A percentile compares a stretch with the other conserved stretches of the same genome.
Conservation (phyloP, 345 rosid species). For the Salix udensis region DNA sequence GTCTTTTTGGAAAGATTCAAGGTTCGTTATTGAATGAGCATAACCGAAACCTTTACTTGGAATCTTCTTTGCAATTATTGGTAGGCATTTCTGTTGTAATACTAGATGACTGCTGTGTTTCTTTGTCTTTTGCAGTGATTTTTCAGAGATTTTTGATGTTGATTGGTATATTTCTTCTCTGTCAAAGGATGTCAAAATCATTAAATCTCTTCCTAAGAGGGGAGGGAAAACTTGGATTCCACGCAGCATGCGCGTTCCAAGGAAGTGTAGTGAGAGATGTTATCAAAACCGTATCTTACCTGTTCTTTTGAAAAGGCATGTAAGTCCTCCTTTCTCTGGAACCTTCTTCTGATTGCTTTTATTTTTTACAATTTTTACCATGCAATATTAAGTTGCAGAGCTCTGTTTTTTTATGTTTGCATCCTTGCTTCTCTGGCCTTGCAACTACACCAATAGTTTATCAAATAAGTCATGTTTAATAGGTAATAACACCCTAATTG, state of each 20-base stretch:
- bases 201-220: slow-evolving; percentile 74
- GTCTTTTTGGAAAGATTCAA: slow-evolving; percentile 97
- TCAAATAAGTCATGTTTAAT: background rate
- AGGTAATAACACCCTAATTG: background rate
- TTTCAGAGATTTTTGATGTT: slow-evolving; percentile 78
- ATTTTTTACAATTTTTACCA: background rate
- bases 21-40: slow-evolving; percentile 42
- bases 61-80: background rate
- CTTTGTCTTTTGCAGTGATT: slow-evolving; percentile 52
- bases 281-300: slow-evolving; percentile 80
- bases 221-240: slow-evolving; percentile 57
- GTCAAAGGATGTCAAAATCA: slow-evolving; percentile 80
- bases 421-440: background rate
- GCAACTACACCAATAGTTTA: background rate
- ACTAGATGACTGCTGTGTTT: slow-evolving; percentile 1
- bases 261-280: slow-evolving; percentile 92
- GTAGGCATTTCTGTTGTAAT: background rate
- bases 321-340: slow-evolving; percentile 56
- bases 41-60: background rate
- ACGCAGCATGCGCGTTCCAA: slow-evolving; percentile 79
- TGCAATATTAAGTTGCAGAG: background rate
- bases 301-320: slow-evolving; percentile 98
- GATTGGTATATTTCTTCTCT: slow-evolving; percentile 76
- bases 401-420: background rate
- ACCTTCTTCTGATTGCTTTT: slow-evolving; percentile 10